These are phyloP conservation scores for Coprinopsis strossmayeri DNA, from an alignment of 768 basidiomycete genomes.

Conservation along the genomic window DNA sequence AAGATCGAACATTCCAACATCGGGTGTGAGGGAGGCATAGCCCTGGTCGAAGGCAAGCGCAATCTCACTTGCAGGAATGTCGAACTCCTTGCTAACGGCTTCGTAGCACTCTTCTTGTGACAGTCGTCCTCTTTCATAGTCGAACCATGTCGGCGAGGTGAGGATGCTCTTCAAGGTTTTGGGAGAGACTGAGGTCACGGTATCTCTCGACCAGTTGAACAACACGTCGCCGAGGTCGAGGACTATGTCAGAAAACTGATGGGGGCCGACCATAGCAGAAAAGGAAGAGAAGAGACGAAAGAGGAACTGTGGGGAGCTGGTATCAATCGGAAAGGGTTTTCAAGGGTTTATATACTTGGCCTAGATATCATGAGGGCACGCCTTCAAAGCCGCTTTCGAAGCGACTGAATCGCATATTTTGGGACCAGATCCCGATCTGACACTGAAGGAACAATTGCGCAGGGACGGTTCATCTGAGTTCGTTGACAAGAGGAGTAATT, in stretches of 20 bases:
- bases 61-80: constrained; percentile 31
- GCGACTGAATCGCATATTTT: no score
- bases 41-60: constrained; percentile 39
- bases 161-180: constrained; percentile 35
- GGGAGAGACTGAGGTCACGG: constrained; percentile 36
- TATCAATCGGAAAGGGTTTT: no score
- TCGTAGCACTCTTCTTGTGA: constrained; percentile 38
- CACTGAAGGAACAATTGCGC: not conserved
- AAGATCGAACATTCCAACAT: constrained; percentile 38
- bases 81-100: constrained; percentile 32
- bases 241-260: constrained; percentile 23
- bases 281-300: not conserved
- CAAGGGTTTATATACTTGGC: no score
- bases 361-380: no score
- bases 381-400: no score
- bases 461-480: not conserved
- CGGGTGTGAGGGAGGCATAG: constrained; percentile 37
- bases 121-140: constrained; percentile 45
- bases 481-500: not conserved
- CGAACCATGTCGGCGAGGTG: constrained; percentile 41
- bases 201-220: constrained; percentile 46
- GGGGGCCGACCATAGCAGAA: not conserved
- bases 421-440: not conserved
- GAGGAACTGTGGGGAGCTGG: no score
- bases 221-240: constrained; percentile 53